Evolutionary conservation across 306 rosid genomes (phyloP), one percentile per base, ranked within the genome.

Genomic region (Prunus dulcis): DNA sequence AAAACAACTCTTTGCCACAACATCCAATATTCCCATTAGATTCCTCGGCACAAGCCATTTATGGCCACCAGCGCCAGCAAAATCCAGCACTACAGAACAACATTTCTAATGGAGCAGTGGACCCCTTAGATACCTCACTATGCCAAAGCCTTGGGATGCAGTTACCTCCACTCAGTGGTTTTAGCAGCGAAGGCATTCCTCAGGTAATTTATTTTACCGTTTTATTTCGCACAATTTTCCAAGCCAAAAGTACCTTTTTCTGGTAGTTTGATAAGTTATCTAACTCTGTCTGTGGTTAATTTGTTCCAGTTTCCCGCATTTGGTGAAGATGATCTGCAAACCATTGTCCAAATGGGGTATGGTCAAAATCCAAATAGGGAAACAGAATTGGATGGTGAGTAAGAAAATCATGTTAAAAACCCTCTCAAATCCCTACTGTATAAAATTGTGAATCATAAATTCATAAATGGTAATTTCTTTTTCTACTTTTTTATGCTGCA

Each of bases 261-360:
- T 2, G 41, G 63, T 57, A 20, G 13, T 38, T 49, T 49, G 19
- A 19, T 41, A 72, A 61, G 49, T 67, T 27, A 38, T 49, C 18
- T 55, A 43, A 78, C 52, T 70, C 51, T 25, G 43, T 38, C 2
- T 66, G 72, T 68, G 65, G 43, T 41, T 41, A 5, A 58, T 73
- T n/a, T 23, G 64, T 72, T 20, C 19, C 89, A 92, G 97, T 88
- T 49, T 85, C 90, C 91, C 81, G 74, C 84, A 52, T 90, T 92
- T 70, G 87, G 81, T 69, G 99, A 90, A 79, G 99, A 95, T 47
- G 97, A 92, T 23, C 88, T 95, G 28, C 86, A 92, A 78, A 87
- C 84, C 71, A 86, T 95, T 79, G 99, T 95, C 64, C 97, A 95
- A 30, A 95, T 92, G 99, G 96, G 98, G 5, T 84, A 85, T 74